Base-by-base conservation (phyloP, 2,329 filamentous ascomycete genomes). In the Pyrenophora tritici-repentis region DNA sequence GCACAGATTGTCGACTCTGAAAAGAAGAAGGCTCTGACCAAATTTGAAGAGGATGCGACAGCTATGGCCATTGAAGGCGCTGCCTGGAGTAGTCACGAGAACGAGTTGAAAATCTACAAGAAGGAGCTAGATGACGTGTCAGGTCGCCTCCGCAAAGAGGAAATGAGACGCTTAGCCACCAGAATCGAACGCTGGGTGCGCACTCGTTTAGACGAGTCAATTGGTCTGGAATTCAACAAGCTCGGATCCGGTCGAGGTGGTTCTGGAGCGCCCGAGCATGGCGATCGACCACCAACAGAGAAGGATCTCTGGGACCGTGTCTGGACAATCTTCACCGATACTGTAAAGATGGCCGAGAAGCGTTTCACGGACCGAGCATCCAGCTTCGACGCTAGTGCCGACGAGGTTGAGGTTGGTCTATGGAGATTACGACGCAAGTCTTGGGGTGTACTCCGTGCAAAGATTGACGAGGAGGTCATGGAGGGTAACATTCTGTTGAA, bases 401-500 rank as follows among this genome's bases (percentile, higher is more conserved):
- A 93, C 34, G 94, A 99, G 76, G 91, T 96, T 16, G 89, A 95
- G 55, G 85, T 97, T 47, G 94, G 94, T 14, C 81, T 96, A 16
- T 99, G 94, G 93, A 86, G 92, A 49, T 78, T 99, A 59, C 86
- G 93, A 52, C 86, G 93, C 58, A 97, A 97, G 81, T 94, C 90
- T 55, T 99, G 94, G 94, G 87, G 87, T 34, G 92, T 93, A 12
- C 80, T 99, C 55, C 85, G 90, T 38, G 87, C 91, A 53, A 94
- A 90, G 79, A 89, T 99, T 56, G 93, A 97, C 31, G 94, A 99
- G 70, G 94, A 99, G 75, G 90, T 97, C 70, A 96, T 96, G 86
- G 94, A 97, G 76, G 93, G 93, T 66, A 99, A 97, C 70, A 86
- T 99, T 46, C 79, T 97, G 29, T 81, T 97, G 62, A 99, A 99